These are phyloP conservation scores for Fusarium setosum DNA, from an alignment of 2,329 filamentous ascomycete species.

Conservation along the genomic window DNA sequence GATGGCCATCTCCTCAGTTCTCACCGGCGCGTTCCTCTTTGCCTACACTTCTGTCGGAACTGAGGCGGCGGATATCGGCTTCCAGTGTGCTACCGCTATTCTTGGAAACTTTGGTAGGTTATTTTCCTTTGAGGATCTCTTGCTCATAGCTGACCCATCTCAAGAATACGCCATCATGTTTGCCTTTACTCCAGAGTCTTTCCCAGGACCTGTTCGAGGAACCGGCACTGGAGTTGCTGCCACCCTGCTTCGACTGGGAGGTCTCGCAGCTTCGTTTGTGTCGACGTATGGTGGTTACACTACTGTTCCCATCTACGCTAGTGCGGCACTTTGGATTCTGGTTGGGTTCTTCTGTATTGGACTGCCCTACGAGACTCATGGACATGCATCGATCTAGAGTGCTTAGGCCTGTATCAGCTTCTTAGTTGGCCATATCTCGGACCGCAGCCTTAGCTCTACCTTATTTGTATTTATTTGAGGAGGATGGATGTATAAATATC, in stretches of 20 bases:
- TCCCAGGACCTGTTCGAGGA: slow-evolving; percentile 63
- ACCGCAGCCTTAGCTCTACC: too few species aligned
- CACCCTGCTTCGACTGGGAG: slow-evolving; percentile 50
- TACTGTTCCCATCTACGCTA: slow-evolving; percentile 56
- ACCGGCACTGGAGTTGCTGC: slow-evolving; percentile 62
- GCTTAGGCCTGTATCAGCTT: too few species aligned
- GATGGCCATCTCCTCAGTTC: slow-evolving; percentile 54
- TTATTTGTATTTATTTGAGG: too few species aligned
- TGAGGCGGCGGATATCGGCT: slow-evolving; percentile 46
- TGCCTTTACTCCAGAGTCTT: slow-evolving; percentile 64
- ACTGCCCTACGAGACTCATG: slow-evolving; percentile 58
- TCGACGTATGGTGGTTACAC: slow-evolving; percentile 56
- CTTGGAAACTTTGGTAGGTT: slow-evolving; percentile 51
- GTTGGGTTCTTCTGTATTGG: slow-evolving; percentile 55
- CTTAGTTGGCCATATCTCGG: too few species aligned
- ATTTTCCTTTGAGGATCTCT: not conserved
- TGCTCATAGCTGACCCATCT: not conserved
- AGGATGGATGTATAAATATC: too few species aligned
- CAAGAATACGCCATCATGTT: slow-evolving; percentile 33
- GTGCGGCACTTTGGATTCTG: slow-evolving; percentile 56
- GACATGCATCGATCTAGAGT: slow-evolving; percentile 46
- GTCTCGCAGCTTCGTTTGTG: slow-evolving; percentile 55
- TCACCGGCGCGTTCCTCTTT: slow-evolving; percentile 57
- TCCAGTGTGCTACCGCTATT: slow-evolving; percentile 53
- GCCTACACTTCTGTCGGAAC: slow-evolving; percentile 53